These are phyloP conservation scores for Sphaerulina vaccinii DNA, from an alignment of 2,329 filamentous ascomycete species.

Conservation along the genomic window DNA sequence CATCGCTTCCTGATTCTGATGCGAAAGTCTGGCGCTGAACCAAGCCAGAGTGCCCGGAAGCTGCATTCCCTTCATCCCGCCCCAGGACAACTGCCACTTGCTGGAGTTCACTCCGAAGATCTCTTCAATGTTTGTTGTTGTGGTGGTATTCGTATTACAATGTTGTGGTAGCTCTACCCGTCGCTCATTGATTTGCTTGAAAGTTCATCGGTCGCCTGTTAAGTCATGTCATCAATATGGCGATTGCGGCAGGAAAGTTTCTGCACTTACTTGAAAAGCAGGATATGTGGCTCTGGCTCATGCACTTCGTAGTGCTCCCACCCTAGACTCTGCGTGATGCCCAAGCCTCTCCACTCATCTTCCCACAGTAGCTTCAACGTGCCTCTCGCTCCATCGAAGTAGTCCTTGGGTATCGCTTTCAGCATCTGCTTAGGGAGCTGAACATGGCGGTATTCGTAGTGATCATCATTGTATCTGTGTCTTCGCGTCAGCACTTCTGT, in stretches of 20 bases:
- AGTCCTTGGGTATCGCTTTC: slow-evolving; percentile 92
- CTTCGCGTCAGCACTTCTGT: slow-evolving; percentile 1
- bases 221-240: not conserved
- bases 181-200: slow-evolving; percentile 13
- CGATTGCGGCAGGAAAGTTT: not conserved
- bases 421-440: slow-evolving; percentile 98
- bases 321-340: slow-evolving; percentile 97
- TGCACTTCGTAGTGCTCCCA: slow-evolving; percentile 99
- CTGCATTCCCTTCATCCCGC: not conserved
- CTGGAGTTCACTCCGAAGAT: slow-evolving; percentile 36
- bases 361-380: slow-evolving; percentile 97
- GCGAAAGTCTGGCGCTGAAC: not conserved
- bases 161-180: not conserved
- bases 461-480: slow-evolving; percentile 81
- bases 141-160: not conserved
- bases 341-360: slow-evolving; percentile 94
- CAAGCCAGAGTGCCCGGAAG: not conserved
- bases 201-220: slow-evolving; percentile 28
- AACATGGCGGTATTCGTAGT: slow-evolving; percentile 96
- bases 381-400: slow-evolving; percentile 83
- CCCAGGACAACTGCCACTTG: not conserved
- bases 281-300: slow-evolving; percentile 95
- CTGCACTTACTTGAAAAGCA: slow-evolving; percentile 87
- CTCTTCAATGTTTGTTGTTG: not conserved
- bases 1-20: not conserved